Base-by-base conservation (phyloP, 441 rosid species). In the Gossypium trilobum region DNA sequence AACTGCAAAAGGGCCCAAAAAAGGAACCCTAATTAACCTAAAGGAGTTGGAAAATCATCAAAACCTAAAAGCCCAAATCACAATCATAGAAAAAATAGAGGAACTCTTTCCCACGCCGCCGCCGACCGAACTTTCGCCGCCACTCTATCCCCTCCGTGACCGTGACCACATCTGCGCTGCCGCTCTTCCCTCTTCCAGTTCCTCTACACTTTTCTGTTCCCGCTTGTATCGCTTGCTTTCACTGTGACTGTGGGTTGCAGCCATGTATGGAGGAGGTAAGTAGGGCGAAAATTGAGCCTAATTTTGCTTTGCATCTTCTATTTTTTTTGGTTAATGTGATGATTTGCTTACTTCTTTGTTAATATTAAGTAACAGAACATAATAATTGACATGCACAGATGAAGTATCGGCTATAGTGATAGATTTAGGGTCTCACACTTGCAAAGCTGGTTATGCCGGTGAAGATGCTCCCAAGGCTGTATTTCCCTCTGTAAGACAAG, bases 401-500 rank as follows among this genome's bases (percentile, higher is more conserved):
- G 99, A 96, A 82, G 99, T 96, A 4, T 93, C 99, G 68, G 98
- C 99, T 54, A 88, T 93, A 72, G 99, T 96, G 17, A 81, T 96
- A 68, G 99, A 96, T 89, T 79, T 95, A 78, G 99, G 98, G 14
- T 89, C 97, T 22, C 98, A 93, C 85, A 93, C 98, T 78, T 95
- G 98, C 84, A 95, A 95, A 73, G 99, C 99, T 67, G 99, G 99
- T 66, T 95, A 93, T 77, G 99, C 99, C 1, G 99, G 98, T 2
- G 99, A 95, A 83, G 99, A 95, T 86, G 97, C 97, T 77, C 98
- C 98, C 39, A 96, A 96, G 77, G 99, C 99, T 36, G 98, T 96
- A 2, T 96, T 96, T 56, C 97, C 99, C 72, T 91, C 99, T 51
- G 98, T 93, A 75, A 88, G 92, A 78, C 63, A 55, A 71, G 4